These are phyloP conservation scores for Cnidoscolus chayamansa DNA, from an alignment of 441 rosid genomes.

Conservation along the genomic window DNA sequence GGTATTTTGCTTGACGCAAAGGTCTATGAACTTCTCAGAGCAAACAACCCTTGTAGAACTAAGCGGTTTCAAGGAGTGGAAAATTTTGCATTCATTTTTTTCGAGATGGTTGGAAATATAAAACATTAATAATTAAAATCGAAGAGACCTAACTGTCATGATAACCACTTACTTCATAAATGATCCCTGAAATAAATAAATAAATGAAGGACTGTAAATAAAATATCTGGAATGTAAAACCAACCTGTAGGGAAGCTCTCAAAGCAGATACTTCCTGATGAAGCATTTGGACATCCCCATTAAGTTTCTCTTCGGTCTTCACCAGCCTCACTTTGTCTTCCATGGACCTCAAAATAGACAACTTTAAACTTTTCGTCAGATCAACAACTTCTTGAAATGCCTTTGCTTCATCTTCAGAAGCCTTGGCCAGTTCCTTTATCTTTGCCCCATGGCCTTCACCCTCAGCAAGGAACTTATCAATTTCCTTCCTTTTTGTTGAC, in stretches of 20 bases:
- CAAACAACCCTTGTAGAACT: background rate
- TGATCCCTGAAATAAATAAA: conserved; percentile 12
- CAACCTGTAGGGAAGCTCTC: conserved; percentile 67
- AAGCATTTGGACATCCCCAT: conserved; percentile 64
- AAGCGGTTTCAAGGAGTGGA: background rate
- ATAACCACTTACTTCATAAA: background rate
- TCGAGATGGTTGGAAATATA: background rate
- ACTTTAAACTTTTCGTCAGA: conserved; percentile 56
- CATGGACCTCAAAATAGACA: conserved; percentile 51
- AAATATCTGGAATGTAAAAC: conserved; percentile 21
- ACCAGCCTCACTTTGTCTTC: conserved; percentile 64
- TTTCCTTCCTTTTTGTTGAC: conserved; percentile 49
- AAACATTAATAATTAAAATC: background rate
- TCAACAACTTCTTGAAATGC: conserved; percentile 47
- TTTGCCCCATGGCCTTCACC: conserved; percentile 55
- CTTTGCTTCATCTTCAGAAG: conserved; percentile 64
- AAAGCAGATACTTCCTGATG: conserved; percentile 64
- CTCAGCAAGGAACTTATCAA: conserved; percentile 39
- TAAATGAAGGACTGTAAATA: background rate
- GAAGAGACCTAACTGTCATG: background rate
- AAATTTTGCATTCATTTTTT: background rate
- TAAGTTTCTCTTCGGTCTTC: conserved; percentile 65
- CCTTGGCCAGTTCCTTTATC: conserved; percentile 59
- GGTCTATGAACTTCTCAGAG: background rate
- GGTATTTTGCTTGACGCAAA: background rate